Conservation (phyloP, 148 eudicot genomes). For the Nepenthes gracilis region DNA sequence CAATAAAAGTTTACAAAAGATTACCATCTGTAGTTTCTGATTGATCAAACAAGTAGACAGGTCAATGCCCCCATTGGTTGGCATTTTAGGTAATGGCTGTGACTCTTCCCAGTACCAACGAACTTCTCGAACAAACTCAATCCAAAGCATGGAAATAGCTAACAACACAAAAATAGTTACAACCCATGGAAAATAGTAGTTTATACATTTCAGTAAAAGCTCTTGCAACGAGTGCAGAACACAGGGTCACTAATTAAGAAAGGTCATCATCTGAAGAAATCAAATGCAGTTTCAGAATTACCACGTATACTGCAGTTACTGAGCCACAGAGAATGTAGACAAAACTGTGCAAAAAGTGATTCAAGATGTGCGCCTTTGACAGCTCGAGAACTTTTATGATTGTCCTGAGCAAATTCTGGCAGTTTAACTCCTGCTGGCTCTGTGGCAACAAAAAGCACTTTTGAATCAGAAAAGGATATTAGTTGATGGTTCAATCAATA, state of each 20-base stretch:
- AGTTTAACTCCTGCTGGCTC: conserved; percentile 30
- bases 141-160: conserved; percentile 94
- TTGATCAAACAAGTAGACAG: conserved; percentile 83
- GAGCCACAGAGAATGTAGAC: conserved; percentile 87
- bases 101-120: conserved; percentile 99
- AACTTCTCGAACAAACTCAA: conserved; percentile 93
- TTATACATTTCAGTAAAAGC: neutral
- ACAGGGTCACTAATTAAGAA: neutral
- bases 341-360: conserved; percentile 86
- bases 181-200: neutral
- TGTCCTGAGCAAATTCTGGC: conserved; percentile 29
- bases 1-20: conserved; percentile 4
- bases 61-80: conserved; percentile 46
- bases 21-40: conserved; percentile 96
- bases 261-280: conserved; percentile 1
- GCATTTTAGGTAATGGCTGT: conserved; percentile 79
- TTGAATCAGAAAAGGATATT: neutral
- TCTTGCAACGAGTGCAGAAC: neutral
- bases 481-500: too few relatives aligned
- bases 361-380: conserved; percentile 80
- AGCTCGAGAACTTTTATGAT: conserved; percentile 58
- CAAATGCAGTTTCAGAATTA: conserved; percentile 17
- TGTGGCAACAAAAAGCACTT: neutral
- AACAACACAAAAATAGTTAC: conserved; percentile 14
- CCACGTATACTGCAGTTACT: conserved; percentile 95